Conservation (phyloP, 208 protist species). For the Acanthamoeba royreba region DNA sequence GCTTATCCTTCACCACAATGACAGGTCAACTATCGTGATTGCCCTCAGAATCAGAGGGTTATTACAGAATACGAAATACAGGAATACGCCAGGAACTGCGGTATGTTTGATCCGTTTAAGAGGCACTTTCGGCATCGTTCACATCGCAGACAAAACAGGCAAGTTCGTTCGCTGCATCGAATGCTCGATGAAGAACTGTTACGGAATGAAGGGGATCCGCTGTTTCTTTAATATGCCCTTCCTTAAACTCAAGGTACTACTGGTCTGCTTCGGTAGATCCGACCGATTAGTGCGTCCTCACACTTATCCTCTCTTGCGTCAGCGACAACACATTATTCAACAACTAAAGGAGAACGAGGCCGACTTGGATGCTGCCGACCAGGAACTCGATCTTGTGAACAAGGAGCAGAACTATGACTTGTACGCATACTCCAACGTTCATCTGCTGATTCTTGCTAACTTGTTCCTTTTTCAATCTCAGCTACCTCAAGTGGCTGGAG, state of each 20-base stretch:
- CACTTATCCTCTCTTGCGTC: too few species aligned
- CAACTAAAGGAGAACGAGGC: slow-evolving; percentile 30
- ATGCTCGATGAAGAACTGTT: slow-evolving; percentile 64
- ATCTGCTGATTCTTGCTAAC: neutral
- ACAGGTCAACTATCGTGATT: slow-evolving; percentile 52
- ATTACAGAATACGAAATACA: slow-evolving; percentile 5
- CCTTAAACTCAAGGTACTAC: slow-evolving; percentile 42
- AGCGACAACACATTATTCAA: slow-evolving; percentile 18
- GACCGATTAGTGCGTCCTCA: neutral
- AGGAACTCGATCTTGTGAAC: slow-evolving; percentile 21
- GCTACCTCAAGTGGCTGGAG: slow-evolving; percentile 45
- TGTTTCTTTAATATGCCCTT: slow-evolving; percentile 70
- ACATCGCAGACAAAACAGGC: neutral
- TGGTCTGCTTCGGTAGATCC: neutral
- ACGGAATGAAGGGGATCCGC: slow-evolving; percentile 46
- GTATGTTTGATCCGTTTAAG: neutral
- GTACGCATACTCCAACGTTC: neutral
- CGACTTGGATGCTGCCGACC: slow-evolving; percentile 8
- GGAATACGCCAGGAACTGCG: neutral
- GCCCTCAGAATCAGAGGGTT: neutral
- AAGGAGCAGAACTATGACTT: slow-evolving; percentile 31
- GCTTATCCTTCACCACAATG: neutral
- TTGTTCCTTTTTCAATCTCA: neutral
- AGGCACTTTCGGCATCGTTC: neutral
- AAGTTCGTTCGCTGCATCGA: slow-evolving; percentile 52